Percentiles rank a stretch among this genome's conserved stretches.
Evolutionary conservation across 2,329 filamentous ascomycete species (phyloP).

Genomic region (Uncinocarpus reesii): DNA sequence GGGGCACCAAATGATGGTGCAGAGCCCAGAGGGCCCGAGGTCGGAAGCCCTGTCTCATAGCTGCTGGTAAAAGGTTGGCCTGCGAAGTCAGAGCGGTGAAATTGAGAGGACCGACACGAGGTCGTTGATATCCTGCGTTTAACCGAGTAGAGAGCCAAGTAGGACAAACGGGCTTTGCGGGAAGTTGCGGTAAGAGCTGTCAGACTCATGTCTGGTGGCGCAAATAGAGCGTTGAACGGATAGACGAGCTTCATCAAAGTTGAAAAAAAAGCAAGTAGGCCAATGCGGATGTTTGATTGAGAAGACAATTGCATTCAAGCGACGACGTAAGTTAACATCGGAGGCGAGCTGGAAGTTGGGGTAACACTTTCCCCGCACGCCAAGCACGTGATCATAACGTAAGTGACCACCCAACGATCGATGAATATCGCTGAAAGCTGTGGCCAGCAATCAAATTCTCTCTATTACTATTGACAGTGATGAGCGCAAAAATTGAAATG

Average conservation of each 20-base stretch:
- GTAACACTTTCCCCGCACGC: background rate
- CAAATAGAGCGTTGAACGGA: conserved; percentile 10
- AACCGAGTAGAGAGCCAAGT: conserved; percentile 28
- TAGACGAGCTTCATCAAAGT: conserved; percentile 13
- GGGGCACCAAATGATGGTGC: conserved; percentile 49
- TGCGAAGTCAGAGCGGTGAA: conserved; percentile 52
- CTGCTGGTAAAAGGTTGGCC: conserved; percentile 52
- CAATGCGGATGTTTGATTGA: background rate
- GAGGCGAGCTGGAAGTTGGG: background rate
- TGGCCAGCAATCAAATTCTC: no score
- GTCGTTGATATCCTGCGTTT: conserved; percentile 26
- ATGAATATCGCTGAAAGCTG: no score
- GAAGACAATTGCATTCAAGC: background rate
- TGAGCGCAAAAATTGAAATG: no score
- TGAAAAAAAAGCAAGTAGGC: background rate
- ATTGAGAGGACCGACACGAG: conserved; percentile 38
- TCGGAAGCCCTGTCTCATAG: conserved; percentile 54
- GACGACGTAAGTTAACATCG: background rate
- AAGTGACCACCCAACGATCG: background rate
- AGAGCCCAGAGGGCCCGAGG: conserved; percentile 52
- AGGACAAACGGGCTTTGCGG: conserved; percentile 35
- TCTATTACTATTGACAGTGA: no score
- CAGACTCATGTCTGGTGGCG: conserved; percentile 11
- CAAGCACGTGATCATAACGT: background rate
- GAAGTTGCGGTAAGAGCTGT: conserved; percentile 11